A percentile compares a stretch with the other conserved stretches of the same genome.
These are phyloP conservation scores for Magnolia kwangsiensis DNA, from an alignment of 164 flowering plant species.

Conservation along the genomic window DNA sequence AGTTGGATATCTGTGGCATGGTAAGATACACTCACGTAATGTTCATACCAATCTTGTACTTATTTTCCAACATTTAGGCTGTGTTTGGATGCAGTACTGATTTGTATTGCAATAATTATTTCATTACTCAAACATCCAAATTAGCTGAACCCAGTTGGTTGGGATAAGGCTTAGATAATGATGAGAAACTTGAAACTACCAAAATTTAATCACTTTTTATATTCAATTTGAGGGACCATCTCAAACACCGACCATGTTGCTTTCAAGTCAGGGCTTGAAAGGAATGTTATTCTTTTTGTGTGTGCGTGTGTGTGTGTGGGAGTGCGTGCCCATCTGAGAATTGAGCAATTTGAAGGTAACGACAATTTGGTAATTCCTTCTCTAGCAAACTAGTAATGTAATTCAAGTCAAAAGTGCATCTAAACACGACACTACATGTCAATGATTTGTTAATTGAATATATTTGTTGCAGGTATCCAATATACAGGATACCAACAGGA, in stretches of 20 bases:
- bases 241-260: no score
- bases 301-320: no score
- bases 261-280: no score
- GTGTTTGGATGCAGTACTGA: neutral
- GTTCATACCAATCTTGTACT: neutral
- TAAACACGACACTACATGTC: neutral
- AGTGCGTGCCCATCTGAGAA: no score
- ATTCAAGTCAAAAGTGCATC: no score
- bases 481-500: constrained; percentile 88
- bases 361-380: no score
- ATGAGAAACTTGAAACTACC: neutral
- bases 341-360: no score
- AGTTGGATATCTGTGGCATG: constrained; percentile 97
- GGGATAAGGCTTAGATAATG: neutral
- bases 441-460: no score
- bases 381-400: no score
- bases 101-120: neutral
- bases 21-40: constrained; percentile 27
- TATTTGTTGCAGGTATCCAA: constrained; percentile 72
- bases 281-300: neutral
- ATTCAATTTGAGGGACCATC: no score
- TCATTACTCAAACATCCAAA: neutral
- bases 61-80: neutral
- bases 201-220: no score
- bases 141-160: neutral